Percentiles rank a stretch among this genome's conserved stretches.
Evolutionary conservation across 805 yeast species (phyloP).

Genomic region (Cyberlindnera subsufficiens): DNA sequence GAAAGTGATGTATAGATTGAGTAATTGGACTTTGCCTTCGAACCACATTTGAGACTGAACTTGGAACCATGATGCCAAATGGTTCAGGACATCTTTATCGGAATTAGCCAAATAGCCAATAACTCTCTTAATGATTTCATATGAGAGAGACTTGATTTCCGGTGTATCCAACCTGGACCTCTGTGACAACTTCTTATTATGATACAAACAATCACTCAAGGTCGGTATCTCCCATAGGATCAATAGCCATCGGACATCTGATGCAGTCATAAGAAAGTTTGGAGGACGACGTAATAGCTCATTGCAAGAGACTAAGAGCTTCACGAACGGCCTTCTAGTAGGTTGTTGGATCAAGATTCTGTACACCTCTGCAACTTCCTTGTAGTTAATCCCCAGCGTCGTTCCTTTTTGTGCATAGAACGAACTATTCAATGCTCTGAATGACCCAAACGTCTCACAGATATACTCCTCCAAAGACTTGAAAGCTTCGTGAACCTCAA

Average conservation of each 20-base stretch:
- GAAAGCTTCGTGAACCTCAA: conserved; percentile 27
- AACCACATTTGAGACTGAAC: conserved; percentile 39
- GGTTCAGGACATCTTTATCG: conserved; percentile 32
- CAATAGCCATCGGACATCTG: conserved; percentile 51
- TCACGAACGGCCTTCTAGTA: conserved; percentile 52
- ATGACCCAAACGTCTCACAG: conserved; percentile 40
- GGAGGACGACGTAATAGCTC: conserved; percentile 48
- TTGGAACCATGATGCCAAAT: conserved; percentile 53
- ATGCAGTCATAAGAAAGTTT: conserved; percentile 30
- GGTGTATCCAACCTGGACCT: conserved; percentile 30
- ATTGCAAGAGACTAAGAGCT: conserved; percentile 46
- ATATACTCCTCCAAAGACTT: conserved; percentile 47
- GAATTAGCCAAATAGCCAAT: conserved; percentile 62
- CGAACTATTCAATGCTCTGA: conserved; percentile 44
- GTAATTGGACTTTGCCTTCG: conserved; percentile 49
- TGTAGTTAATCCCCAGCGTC: conserved; percentile 33
- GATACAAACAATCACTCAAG: conserved; percentile 41
- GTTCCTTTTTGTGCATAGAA: conserved; percentile 30
- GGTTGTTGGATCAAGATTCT: conserved; percentile 43
- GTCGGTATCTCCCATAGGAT: conserved; percentile 68
- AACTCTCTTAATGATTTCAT: conserved; percentile 62
- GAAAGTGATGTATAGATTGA: conserved; percentile 75
- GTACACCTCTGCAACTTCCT: conserved; percentile 43
- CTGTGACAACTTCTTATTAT: conserved; percentile 6
- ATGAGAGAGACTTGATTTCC: conserved; percentile 51